phyloP scores from a whole-genome alignment of 805 yeast genomes.

The Saccharomycopsis javanensis region DNA sequence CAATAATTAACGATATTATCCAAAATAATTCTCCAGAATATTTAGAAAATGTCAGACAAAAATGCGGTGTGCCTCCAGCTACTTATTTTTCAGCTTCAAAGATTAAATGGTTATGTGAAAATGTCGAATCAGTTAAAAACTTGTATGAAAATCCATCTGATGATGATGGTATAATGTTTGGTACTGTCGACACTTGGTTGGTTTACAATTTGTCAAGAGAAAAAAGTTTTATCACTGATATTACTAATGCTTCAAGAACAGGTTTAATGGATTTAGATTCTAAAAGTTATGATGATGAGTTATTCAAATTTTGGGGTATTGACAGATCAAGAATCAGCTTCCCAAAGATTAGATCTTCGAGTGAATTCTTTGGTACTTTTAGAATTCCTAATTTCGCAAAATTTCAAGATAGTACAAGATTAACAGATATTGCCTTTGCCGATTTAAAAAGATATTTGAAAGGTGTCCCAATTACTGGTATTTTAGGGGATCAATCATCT shows the following conservation, averaged over 20 bases:
- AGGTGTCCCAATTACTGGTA: slow-evolving; percentile 73
- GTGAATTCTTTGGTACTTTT: slow-evolving; percentile 71
- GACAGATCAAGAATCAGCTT: slow-evolving; percentile 53
- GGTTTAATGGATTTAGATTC: slow-evolving; percentile 78
- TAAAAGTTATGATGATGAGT: slow-evolving; percentile 61
- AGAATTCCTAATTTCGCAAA: slow-evolving; percentile 46
- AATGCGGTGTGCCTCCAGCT: slow-evolving; percentile 79
- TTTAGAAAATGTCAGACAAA: slow-evolving; percentile 47
- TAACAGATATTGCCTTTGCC: slow-evolving; percentile 43
- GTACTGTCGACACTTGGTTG: slow-evolving; percentile 92
- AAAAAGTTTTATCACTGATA: slow-evolving; percentile 67
- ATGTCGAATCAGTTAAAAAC: slow-evolving; percentile 53
- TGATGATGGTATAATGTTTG: slow-evolving; percentile 62
- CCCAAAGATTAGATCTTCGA: slow-evolving; percentile 72
- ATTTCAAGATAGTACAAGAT: slow-evolving; percentile 41
- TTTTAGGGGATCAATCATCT: slow-evolving; percentile 90
- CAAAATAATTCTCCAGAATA: slow-evolving; percentile 42
- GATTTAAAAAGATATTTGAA: slow-evolving; percentile 38
- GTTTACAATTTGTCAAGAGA: slow-evolving; percentile 72
- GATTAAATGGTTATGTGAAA: slow-evolving; percentile 80
- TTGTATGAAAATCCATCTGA: slow-evolving; percentile 51
- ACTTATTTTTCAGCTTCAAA: slow-evolving; percentile 90
- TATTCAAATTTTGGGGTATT: slow-evolving; percentile 72
- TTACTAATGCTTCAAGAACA: slow-evolving; percentile 87
- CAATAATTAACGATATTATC: slow-evolving; percentile 54